Evolutionary conservation across 257 asterid genomes (phyloP), one percentile per base, ranked within the genome.

Genomic region (Solanum chilense): DNA sequence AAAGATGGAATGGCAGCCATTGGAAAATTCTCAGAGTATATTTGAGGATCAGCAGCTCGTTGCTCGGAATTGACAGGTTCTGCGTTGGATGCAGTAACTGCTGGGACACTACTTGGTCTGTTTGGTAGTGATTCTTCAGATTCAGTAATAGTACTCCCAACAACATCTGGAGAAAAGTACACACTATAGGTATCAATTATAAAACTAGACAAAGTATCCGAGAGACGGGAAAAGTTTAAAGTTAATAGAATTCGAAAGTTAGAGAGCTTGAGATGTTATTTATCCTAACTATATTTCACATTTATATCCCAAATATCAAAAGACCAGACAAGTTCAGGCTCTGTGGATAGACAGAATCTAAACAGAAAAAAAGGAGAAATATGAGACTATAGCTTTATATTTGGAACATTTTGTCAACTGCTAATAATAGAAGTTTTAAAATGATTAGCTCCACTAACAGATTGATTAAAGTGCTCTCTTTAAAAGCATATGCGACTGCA

Each of bases 131-230:
- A 78, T 64, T 85, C 69, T 21, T 20, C 52, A 31, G 83, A 42
- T 83, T 78, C 69, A 31, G 68, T 58, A 77, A 45, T 87, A 29
- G 58, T 87, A 49, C 20, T 88, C 56, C 82, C 44, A 73, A 18
- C 60, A 78, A 62, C 35, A 33, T 44, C 78, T 33, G 45, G 33
- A 39, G 70, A 62, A 83, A 56, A 85, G 84, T 74, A 77, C 31
- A 84, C 73, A 75, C 83, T 69, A 74, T 37, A 25, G n/a, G 77
- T 75, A 85, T 85, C 90, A 82, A 85, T 88, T 56, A 62, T 21
- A 80, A 82, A 87, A 86, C 58, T 83, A 52, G 88, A 85, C 76
- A 84, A n/a, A 64, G 85, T 87, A 80, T 49, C 93, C 60, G 87
- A 60, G 70, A 62, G 37, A 90, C 14, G 3, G 29, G 27, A 47